Conservation (phyloP, 2,329 filamentous ascomycete genomes). For the Akanthomyces lecanii region DNA sequence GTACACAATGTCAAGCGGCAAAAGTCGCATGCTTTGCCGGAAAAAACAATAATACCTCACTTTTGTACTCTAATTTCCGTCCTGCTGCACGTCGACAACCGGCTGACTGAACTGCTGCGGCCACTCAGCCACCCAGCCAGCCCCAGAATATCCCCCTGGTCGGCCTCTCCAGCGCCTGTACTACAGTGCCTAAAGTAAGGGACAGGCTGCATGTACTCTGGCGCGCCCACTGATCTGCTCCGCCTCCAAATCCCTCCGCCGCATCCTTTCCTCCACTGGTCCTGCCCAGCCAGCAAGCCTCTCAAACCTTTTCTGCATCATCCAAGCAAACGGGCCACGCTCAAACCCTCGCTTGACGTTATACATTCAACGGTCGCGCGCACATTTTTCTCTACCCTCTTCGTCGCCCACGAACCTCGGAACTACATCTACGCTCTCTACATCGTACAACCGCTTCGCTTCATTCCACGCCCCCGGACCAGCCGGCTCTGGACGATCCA, state of each 20-base stretch:
- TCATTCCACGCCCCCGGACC: neutral
- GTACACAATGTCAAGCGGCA: neutral
- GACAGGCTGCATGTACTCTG: too few species aligned
- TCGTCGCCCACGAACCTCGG: neutral
- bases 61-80: neutral
- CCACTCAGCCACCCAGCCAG: neutral
- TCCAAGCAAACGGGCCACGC: neutral
- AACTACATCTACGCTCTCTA: neutral
- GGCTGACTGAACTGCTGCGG: neutral
- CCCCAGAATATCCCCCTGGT: neutral
- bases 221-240: neutral
- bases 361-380: neutral
- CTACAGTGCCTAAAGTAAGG: too few species aligned
- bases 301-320: slow-evolving; percentile 11
- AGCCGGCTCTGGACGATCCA: slow-evolving; percentile 1
- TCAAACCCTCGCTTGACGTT: slow-evolving; percentile 3
- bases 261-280: neutral
- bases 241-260: neutral
- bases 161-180: too few species aligned
- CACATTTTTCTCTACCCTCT: neutral
- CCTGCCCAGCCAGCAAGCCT: neutral
- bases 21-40: neutral
- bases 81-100: neutral
- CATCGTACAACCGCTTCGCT: neutral
- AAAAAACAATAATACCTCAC: neutral